These are phyloP conservation scores for Dothideomycetidae sp. DNA, from an alignment of 2,329 filamentous ascomycete genomes.

Conservation along the genomic window DNA sequence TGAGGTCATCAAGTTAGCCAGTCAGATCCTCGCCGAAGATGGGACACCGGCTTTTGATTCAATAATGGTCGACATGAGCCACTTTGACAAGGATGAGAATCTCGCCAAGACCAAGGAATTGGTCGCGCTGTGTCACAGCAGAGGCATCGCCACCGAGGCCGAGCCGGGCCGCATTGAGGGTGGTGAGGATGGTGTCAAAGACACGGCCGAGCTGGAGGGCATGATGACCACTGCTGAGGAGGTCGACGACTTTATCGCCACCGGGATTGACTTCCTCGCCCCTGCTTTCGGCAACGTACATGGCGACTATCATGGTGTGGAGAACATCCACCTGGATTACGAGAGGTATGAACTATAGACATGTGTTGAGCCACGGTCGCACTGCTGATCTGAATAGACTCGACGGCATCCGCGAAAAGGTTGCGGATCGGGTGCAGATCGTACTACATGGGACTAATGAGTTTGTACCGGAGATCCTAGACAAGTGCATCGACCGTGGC, in stretches of 20 bases:
- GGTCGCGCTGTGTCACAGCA: slow-evolving; percentile 47
- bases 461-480: slow-evolving; percentile 41
- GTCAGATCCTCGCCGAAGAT: slow-evolving; percentile 16
- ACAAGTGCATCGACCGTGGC: slow-evolving; percentile 40
- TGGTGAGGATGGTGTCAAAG: slow-evolving; percentile 60
- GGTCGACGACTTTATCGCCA: slow-evolving; percentile 54
- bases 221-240: slow-evolving; percentile 55
- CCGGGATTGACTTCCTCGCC: slow-evolving; percentile 60
- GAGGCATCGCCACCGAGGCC: slow-evolving; percentile 54
- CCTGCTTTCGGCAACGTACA: slow-evolving; percentile 67
- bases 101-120: slow-evolving; percentile 49
- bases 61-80: slow-evolving; percentile 67
- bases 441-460: slow-evolving; percentile 46
- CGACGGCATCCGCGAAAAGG: slow-evolving; percentile 34
- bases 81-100: slow-evolving; percentile 58
- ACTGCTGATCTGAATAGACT: slow-evolving; percentile 22
- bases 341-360: slow-evolving; percentile 24
- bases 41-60: slow-evolving; percentile 44
- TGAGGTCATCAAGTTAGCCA: slow-evolving; percentile 28
- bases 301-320: slow-evolving; percentile 57
- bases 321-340: slow-evolving; percentile 47
- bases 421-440: slow-evolving; percentile 35
- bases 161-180: slow-evolving; percentile 59
- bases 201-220: slow-evolving; percentile 48
- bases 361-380: background rate